Evolutionary conservation across 352 stramenopile genomes (phyloP).

Genomic region (Globisporangium echinulatum): DNA sequence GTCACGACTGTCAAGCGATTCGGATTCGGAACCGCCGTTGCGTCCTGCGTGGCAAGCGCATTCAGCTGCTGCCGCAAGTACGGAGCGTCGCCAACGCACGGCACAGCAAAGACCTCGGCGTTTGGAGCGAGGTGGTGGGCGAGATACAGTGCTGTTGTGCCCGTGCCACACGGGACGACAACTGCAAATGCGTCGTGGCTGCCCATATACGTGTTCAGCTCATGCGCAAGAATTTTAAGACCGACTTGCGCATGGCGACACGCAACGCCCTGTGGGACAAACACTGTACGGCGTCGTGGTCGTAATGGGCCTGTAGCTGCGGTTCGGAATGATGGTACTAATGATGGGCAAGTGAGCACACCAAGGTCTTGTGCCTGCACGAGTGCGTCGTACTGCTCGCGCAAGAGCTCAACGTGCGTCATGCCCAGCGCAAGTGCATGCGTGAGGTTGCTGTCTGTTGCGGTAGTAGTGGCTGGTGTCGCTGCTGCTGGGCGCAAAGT

Average conservation of each 20-base stretch:
- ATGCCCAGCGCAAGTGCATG: conserved; percentile 50
- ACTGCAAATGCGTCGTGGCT: conserved; percentile 35
- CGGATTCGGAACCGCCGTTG: not conserved
- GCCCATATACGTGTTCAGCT: conserved; percentile 64
- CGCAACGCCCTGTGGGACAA: conserved; percentile 68
- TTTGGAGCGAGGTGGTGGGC: conserved; percentile 47
- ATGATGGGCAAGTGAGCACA: not conserved
- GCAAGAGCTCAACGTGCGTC: conserved; percentile 45
- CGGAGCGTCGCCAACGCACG: conserved; percentile 56
- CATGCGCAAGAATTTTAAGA: conserved; percentile 43
- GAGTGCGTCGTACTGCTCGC: conserved; percentile 39
- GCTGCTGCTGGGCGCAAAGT: conserved; percentile 3
- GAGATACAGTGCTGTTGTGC: conserved; percentile 76
- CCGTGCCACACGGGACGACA: conserved; percentile 68
- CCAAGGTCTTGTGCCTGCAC: conserved; percentile 35
- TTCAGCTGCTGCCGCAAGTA: conserved; percentile 59
- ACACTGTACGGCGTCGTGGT: conserved; percentile 12
- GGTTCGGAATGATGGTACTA: no score
- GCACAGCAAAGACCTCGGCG: conserved; percentile 42
- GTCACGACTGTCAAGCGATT: conserved; percentile 33
- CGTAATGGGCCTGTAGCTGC: no score
- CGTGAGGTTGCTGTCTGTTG: conserved; percentile 31
- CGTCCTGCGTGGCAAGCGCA: conserved; percentile 27
- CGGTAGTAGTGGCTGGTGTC: not conserved
- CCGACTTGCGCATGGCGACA: conserved; percentile 54